Percentiles rank a stretch among this genome's conserved stretches.
Evolutionary conservation across 1,139 yeast genomes (phyloP).

Genomic region (Diutina ranongensis): DNA sequence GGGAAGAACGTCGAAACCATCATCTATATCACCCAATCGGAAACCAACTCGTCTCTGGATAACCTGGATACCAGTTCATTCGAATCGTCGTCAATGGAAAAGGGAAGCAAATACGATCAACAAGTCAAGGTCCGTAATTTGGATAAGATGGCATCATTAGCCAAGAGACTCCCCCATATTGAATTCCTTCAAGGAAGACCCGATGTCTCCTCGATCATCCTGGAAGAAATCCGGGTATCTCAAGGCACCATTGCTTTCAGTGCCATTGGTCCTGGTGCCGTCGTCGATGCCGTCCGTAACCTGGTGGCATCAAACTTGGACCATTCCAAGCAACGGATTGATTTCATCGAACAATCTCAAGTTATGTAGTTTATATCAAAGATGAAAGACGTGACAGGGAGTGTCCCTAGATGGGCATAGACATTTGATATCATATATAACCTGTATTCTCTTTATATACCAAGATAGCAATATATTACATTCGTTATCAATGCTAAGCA

Average conservation of each 20-base stretch:
- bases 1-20: slow-evolving; percentile 20
- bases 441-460: not conserved
- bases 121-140: not conserved
- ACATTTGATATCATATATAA: no score
- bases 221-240: slow-evolving; percentile 23
- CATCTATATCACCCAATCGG: slow-evolving; percentile 34
- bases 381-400: no score
- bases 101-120: not conserved
- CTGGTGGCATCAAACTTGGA: slow-evolving; percentile 9
- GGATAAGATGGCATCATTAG: not conserved
- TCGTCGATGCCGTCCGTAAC: slow-evolving; percentile 11
- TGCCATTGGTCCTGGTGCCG: slow-evolving; percentile 27
- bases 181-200: slow-evolving; percentile 13
- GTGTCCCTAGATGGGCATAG: no score
- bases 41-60: not conserved
- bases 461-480: no score
- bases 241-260: slow-evolving; percentile 32
- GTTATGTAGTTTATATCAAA: slow-evolving; percentile 9
- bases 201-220: slow-evolving; percentile 23
- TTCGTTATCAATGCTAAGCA: not conserved
- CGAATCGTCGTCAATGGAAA: not conserved
- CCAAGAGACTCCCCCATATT: slow-evolving; percentile 9
- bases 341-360: slow-evolving; percentile 10
- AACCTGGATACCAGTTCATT: not conserved
- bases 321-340: slow-evolving; percentile 9